Percentiles rank a stretch among this genome's conserved stretches.
phyloP scores from a whole-genome alignment of 75 land plant genomes.

The Sequoiadendron giganteum region DNA sequence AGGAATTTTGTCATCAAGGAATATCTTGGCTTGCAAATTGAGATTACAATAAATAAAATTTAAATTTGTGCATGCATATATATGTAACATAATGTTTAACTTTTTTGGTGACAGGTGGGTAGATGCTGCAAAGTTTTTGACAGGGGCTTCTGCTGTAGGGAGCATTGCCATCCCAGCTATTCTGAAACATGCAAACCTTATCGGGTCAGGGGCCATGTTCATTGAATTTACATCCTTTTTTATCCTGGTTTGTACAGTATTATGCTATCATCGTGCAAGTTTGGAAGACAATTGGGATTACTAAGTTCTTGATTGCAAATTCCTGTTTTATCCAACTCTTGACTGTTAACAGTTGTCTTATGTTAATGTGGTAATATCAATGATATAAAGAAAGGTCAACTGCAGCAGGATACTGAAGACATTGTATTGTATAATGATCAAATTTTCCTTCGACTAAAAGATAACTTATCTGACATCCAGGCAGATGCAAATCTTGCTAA shows the following conservation, averaged over 20 bases:
- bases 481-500: background rate
- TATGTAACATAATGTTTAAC: background rate
- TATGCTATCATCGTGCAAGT: conserved; percentile 76
- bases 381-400: background rate
- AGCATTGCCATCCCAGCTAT: conserved; percentile 97
- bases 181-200: conserved; percentile 79
- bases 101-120: conserved; percentile 60
- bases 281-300: conserved; percentile 70
- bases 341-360: background rate
- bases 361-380: background rate
- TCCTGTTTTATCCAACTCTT: background rate
- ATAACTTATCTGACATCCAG: background rate
- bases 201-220: conserved; percentile 84
- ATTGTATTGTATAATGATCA: background rate
- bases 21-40: conserved; percentile 4
- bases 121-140: conserved; percentile 87
- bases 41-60: background rate
- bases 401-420: background rate
- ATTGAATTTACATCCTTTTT: conserved; percentile 85
- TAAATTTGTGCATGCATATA: background rate
- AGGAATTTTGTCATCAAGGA: conserved; percentile 16
- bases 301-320: background rate
- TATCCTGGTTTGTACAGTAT: conserved; percentile 76
- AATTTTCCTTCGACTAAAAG: background rate
- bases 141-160: conserved; percentile 92